Evolutionary conservation across 75 land plant species (phyloP).

Genomic region (Pseudotsuga menziesii): DNA sequence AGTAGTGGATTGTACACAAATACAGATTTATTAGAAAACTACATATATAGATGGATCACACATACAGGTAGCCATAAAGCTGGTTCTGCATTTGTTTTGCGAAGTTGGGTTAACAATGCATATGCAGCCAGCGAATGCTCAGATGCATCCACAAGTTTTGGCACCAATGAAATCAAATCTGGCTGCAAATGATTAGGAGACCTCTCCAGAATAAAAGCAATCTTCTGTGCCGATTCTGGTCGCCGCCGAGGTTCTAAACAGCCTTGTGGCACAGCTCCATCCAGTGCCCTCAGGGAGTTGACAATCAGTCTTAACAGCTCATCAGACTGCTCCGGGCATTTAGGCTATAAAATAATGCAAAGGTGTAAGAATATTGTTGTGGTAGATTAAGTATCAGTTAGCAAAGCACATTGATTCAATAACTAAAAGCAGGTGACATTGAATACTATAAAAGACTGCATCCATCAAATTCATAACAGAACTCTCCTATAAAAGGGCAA

Average conservation of each 20-base stretch:
- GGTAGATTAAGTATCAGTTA: background rate
- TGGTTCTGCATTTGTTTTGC: slow-evolving; percentile 28
- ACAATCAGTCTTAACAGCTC: slow-evolving; percentile 47
- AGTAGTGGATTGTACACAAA: background rate
- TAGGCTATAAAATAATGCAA: slow-evolving; percentile 21
- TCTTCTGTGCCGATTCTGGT: slow-evolving; percentile 46
- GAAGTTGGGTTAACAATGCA: slow-evolving; percentile 28
- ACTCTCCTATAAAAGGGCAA: background rate
- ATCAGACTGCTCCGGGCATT: slow-evolving; percentile 53
- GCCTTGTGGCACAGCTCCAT: slow-evolving; percentile 50
- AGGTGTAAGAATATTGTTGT: background rate
- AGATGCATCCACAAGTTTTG: slow-evolving; percentile 44
- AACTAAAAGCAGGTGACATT: background rate
- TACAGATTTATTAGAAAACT: background rate
- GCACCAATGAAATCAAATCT: slow-evolving; percentile 39
- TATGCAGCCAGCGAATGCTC: slow-evolving; percentile 37
- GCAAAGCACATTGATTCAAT: background rate
- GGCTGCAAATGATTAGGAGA: slow-evolving; percentile 45
- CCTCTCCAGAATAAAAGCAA: slow-evolving; percentile 36
- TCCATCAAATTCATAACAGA: background rate
- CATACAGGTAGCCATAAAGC: slow-evolving; percentile 20
- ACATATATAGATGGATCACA: background rate
- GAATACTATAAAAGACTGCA: background rate
- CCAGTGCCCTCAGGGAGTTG: slow-evolving; percentile 44
- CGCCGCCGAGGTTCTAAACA: slow-evolving; percentile 41